Percentiles rank a stretch among this genome's conserved stretches.
Conservation (phyloP, 179 eudicot species). For the Beta macrorhiza region DNA sequence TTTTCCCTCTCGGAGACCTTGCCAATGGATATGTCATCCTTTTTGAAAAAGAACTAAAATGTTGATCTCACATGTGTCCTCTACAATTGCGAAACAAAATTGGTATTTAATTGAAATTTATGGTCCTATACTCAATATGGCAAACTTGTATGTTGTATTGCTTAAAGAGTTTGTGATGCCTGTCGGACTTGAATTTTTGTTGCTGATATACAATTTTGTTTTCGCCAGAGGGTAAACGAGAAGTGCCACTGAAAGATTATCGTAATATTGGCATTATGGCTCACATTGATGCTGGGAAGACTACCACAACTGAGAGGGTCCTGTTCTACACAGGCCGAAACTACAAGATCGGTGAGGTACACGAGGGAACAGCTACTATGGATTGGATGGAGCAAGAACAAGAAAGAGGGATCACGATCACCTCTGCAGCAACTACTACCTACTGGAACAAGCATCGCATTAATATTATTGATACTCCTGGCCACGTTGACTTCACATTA, state of each 20-base stretch:
- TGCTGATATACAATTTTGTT: neutral
- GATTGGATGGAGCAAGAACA: slow-evolving; percentile 99
- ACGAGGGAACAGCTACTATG: slow-evolving; percentile 99
- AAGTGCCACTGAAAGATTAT: slow-evolving; percentile 70
- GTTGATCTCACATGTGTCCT: neutral
- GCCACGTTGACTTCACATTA: slow-evolving; percentile 97
- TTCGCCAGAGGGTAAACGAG: slow-evolving; percentile 58
- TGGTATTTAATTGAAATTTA: neutral
- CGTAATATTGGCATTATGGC: slow-evolving; percentile 99
- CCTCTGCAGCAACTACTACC: slow-evolving; percentile 98
- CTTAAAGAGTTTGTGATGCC: neutral
- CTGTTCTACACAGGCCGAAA: slow-evolving; percentile 90
- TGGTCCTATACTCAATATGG: neutral
- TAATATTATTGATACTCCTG: slow-evolving; percentile 96
- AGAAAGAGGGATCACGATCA: slow-evolving; percentile 96
- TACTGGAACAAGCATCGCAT: slow-evolving; percentile 95
- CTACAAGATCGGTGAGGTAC: slow-evolving; percentile 97
- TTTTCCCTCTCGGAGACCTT: neutral
- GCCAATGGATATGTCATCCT: neutral
- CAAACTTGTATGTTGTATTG: neutral
- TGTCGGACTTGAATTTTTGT: slow-evolving; percentile 3
- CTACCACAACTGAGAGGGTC: slow-evolving; percentile 90
- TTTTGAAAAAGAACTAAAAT: neutral
- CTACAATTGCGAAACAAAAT: neutral
- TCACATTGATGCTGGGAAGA: slow-evolving; percentile 98